A percentile compares a stretch with the other conserved stretches of the same genome.
Conservation (phyloP, 2,329 filamentous ascomycete species). For the Westerdykella ornata region DNA sequence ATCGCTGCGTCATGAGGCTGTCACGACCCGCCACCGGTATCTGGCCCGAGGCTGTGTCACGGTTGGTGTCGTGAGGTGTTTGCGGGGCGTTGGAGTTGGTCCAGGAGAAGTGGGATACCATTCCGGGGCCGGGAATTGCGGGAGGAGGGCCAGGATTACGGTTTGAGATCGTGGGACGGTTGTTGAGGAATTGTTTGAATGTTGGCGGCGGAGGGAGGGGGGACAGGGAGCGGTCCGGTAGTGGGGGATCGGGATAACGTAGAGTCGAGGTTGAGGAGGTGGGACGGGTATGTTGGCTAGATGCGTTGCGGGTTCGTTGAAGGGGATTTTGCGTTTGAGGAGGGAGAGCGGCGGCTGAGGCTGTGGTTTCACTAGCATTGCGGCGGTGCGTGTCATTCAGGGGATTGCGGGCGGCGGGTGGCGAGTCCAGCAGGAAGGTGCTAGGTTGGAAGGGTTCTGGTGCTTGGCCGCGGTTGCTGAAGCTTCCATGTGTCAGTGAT, state of each 20-base stretch:
- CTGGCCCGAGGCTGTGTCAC: slow-evolving; percentile 22
- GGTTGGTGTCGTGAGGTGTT: slow-evolving; percentile 30
- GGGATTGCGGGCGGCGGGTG: slow-evolving; percentile 16
- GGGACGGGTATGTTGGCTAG: slow-evolving; percentile 30
- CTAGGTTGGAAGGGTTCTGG: slow-evolving; percentile 3
- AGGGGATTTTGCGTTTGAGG: slow-evolving; percentile 15
- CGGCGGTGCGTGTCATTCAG: slow-evolving; percentile 18
- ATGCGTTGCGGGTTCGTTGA: slow-evolving; percentile 16
- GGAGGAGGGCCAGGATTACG: slow-evolving; percentile 3
- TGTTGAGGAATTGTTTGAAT: slow-evolving; percentile 36
- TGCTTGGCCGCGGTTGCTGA: slow-evolving; percentile 10
- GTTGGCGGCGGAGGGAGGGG: slow-evolving; percentile 29
- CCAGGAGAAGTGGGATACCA: slow-evolving; percentile 35
- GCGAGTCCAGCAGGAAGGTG: slow-evolving; percentile 25
- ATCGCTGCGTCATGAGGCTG: slow-evolving; percentile 33
- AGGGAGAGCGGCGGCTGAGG: slow-evolving; percentile 29
- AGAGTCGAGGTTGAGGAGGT: slow-evolving; percentile 20
- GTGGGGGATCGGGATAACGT: slow-evolving; percentile 16
- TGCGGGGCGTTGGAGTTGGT: slow-evolving; percentile 38
- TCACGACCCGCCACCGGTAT: slow-evolving; percentile 17
- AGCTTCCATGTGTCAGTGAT: slow-evolving; percentile 9
- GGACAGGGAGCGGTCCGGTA: slow-evolving; percentile 11
- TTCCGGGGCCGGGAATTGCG: slow-evolving; percentile 11
- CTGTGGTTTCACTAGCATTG: slow-evolving; percentile 21
- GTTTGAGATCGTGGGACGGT: slow-evolving; percentile 29